Evolutionary conservation across 2,329 filamentous ascomycete species (phyloP), one percentile per base, ranked within the genome.

Genomic region (Monosporascus sp.): DNA sequence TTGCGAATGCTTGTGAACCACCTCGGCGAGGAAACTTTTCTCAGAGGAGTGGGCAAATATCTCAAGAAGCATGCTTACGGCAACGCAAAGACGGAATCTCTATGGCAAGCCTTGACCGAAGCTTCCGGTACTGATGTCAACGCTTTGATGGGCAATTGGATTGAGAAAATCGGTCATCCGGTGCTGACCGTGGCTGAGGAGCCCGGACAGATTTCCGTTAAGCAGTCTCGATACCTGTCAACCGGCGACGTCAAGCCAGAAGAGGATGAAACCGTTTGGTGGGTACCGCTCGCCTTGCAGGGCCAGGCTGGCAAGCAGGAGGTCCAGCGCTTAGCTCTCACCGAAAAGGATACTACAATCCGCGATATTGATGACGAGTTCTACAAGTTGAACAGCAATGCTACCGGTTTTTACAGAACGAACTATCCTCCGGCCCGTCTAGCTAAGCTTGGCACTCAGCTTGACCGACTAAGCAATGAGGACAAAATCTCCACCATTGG

Each of bases 1-100:
- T 94, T 99, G 66, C 88, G 94, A 66, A 99, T 99, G 94, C 74
- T 99, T 63, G 93, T 90, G 62, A 86, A 88, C 63, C 89, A 97
- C 70, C 83, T 99, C 18, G 91, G 91, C 15, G 85, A 88, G 50
- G 85, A 96, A 64, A 88, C 83, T 1, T 99, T 99, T 79, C 78
- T 99, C 50, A 86, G 89, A 66, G 94, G 94, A 62, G 92, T 99
- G 48, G 85, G 89, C 18, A 84, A 86, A 63, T 99, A 99, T 72
- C 82, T 99, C 54, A 91, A 91, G 72, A 82, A 85, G 49, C 88
- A 99, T 70, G 84, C 88, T 53, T 97, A 96, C 67, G 85, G 88
- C 68, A 86, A 99, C 67, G 94, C 94, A 46, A 95, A 88, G 62
- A 97, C 94, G 1, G 85, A 88, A 65, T 92, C 95, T 62, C 80